Conservation (phyloP, 495 filamentous ascomycete species). For the Neurospora hispaniola region DNA sequence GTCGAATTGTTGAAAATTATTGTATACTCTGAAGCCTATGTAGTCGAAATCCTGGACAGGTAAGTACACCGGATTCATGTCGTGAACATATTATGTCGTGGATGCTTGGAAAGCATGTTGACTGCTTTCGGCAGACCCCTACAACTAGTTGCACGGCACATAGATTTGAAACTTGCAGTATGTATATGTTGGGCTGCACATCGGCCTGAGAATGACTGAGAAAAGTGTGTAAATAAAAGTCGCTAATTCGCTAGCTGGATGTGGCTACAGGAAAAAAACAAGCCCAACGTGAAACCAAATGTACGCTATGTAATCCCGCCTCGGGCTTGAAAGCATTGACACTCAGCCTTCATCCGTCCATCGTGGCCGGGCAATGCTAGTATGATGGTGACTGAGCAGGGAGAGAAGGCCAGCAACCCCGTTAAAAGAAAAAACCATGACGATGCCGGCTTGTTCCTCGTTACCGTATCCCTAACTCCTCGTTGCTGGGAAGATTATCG, state of each 20-base stretch:
- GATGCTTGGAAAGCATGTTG: background rate
- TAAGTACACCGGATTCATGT: background rate
- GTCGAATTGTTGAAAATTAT: background rate
- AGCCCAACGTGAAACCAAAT: background rate
- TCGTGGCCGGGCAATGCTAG: background rate
- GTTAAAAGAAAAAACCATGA: background rate
- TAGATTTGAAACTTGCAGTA: background rate
- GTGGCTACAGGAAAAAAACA: background rate
- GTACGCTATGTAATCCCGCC: background rate
- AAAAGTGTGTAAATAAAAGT: background rate
- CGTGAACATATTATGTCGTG: background rate
- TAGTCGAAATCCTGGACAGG: accelerated
- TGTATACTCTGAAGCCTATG: background rate
- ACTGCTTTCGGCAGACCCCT: background rate
- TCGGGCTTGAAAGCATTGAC: background rate
- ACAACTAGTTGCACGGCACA: background rate
- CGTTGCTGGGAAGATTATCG: background rate
- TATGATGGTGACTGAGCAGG: background rate
- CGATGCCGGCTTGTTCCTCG: background rate
- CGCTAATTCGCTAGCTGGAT: background rate
- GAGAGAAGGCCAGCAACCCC: background rate
- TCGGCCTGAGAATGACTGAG: too few species aligned
- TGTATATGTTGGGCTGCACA: background rate
- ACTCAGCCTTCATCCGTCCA: background rate
- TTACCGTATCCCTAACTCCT: background rate